Evolutionary conservation across 331 rosid species (phyloP).

Genomic region (Acacia concinna): DNA sequence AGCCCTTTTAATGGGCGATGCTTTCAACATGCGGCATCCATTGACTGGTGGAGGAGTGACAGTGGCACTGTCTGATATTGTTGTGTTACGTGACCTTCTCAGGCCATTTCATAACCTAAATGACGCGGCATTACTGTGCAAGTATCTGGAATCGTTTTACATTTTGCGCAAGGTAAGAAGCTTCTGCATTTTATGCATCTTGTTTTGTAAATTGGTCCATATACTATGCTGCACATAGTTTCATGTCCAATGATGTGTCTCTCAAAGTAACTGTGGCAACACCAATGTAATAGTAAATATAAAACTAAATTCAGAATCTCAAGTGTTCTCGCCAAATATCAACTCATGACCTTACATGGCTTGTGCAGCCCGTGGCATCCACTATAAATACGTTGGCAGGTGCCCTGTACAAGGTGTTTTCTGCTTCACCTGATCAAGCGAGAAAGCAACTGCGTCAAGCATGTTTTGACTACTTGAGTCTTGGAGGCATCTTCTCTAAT

Average conservation of each 20-base stretch:
- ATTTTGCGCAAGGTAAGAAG: conserved; percentile 52
- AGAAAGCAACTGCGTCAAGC: conserved; percentile 63
- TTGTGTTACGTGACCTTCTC: conserved; percentile 53
- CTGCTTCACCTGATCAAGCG: conserved; percentile 52
- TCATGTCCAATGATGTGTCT: background rate
- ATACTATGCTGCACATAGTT: background rate
- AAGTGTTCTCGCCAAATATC: background rate
- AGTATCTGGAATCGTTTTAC: conserved; percentile 59
- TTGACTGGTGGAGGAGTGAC: conserved; percentile 73
- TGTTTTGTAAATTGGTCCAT: background rate
- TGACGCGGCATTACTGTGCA: conserved; percentile 47
- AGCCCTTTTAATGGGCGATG: conserved; percentile 67
- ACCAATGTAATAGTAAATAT: background rate
- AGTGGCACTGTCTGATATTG: conserved; percentile 61
- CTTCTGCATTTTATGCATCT: background rate
- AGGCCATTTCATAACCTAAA: conserved; percentile 43
- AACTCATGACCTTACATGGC: conserved; percentile 13
- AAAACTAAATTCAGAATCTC: background rate
- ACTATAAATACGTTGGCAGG: conserved; percentile 69
- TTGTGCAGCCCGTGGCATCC: conserved; percentile 56
- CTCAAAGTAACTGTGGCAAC: background rate
- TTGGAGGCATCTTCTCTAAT: conserved; percentile 50
- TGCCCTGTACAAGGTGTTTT: conserved; percentile 61
- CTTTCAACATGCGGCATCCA: conserved; percentile 77
- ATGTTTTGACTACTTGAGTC: conserved; percentile 61